Percentiles rank a stretch among this genome's conserved stretches.
These are phyloP conservation scores for Ensete ventricosum DNA, from an alignment of 176 grass and related monocot species.

Conservation along the genomic window DNA sequence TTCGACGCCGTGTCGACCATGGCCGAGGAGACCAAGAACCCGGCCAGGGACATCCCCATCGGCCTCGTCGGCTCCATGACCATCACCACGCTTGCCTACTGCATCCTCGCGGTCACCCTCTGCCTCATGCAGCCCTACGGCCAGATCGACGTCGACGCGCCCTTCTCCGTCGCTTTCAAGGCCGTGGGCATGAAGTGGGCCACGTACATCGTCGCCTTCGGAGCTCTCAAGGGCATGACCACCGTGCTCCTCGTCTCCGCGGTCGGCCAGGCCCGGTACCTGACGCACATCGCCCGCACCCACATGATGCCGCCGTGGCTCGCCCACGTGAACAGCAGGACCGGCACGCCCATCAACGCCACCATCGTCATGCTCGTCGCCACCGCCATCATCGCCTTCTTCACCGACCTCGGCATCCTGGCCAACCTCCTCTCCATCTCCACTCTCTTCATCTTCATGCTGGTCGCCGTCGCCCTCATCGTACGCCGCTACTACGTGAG, in stretches of 20 bases:
- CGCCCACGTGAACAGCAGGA: constrained; percentile 25
- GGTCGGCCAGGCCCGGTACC: constrained; percentile 57
- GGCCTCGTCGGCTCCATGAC: constrained; percentile 71
- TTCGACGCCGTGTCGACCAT: constrained; percentile 89
- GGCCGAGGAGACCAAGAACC: constrained; percentile 85
- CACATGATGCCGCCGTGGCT: constrained; percentile 54
- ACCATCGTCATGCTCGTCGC: constrained; percentile 42
- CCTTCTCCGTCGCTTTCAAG: constrained; percentile 59
- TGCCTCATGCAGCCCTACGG: constrained; percentile 59
- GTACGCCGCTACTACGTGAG: constrained; percentile 46
- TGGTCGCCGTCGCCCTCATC: constrained; percentile 48
- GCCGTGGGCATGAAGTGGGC: constrained; percentile 61
- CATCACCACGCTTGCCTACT: constrained; percentile 43
- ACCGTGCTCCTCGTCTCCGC: constrained; percentile 54
- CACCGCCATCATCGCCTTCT: constrained; percentile 46
- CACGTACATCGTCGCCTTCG: constrained; percentile 70
- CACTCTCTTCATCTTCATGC: constrained; percentile 70
- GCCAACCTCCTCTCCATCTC: constrained; percentile 60
- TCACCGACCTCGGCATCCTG: constrained; percentile 44
- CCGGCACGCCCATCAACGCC: constrained; percentile 46
- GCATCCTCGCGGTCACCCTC: constrained; percentile 45
- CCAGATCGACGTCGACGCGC: constrained; percentile 35
- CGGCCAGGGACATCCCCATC: constrained; percentile 55
- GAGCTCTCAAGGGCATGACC: constrained; percentile 51
- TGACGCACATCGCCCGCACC: constrained; percentile 51